Conservation (phyloP, 2,329 filamentous ascomycete species). For the Hyphodiscus sp. region DNA sequence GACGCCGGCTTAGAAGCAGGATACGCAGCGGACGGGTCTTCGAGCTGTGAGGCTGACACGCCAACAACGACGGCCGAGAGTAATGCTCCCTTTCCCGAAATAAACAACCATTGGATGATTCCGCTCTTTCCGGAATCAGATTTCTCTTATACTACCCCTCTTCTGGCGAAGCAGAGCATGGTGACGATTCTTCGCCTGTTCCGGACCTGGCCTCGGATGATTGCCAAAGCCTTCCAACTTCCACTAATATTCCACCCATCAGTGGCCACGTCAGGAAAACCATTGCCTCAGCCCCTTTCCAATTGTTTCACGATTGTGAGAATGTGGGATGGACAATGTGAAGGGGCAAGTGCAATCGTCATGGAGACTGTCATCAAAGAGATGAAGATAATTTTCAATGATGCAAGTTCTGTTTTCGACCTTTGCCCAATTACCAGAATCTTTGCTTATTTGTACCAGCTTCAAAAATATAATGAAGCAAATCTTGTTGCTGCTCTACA, state of each 20-base stretch:
- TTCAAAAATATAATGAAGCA: constrained; percentile 28
- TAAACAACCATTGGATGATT: neutral
- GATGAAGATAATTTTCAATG: constrained; percentile 27
- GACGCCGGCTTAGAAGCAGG: neutral
- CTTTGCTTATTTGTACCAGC: constrained; percentile 19
- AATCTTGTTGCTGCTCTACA: constrained; percentile 32
- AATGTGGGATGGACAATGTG: constrained; percentile 33
- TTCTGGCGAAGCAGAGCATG: constrained; percentile 26
- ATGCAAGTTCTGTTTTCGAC: constrained; percentile 20
- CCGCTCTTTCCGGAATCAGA: neutral
- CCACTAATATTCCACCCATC: constrained; percentile 33
- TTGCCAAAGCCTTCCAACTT: constrained; percentile 32
- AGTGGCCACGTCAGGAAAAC: constrained; percentile 12
- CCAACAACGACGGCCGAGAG: neutral
- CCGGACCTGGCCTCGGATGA: constrained; percentile 32
- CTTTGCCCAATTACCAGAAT: neutral
- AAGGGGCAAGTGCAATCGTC: constrained; percentile 28
- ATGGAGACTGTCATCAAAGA: constrained; percentile 30
- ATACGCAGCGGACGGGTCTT: neutral
- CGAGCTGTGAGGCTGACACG: neutral
- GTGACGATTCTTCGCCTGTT: constrained; percentile 28
- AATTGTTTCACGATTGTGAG: constrained; percentile 33
- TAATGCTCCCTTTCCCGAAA: neutral
- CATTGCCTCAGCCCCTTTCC: constrained; percentile 26
- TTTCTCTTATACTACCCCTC: constrained; percentile 4